These are phyloP conservation scores for Ganoderma leucocontextum DNA, from an alignment of 1,284 basidiomycete genomes.

Conservation along the genomic window DNA sequence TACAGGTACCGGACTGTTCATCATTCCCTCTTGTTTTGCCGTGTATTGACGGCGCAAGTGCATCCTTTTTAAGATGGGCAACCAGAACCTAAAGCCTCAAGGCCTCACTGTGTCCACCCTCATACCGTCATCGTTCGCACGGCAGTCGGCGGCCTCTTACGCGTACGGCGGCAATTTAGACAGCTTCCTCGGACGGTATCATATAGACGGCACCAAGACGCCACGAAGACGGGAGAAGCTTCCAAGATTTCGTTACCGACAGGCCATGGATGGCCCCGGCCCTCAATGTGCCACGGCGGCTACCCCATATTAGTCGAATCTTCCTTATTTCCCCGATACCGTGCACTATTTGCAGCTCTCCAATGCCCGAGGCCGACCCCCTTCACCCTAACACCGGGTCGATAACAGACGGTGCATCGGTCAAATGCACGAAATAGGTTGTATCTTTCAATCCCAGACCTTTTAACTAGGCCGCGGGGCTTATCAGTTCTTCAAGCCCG, in stretches of 20 bases:
- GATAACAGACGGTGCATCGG: background rate
- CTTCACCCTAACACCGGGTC: background rate
- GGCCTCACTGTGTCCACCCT: no score
- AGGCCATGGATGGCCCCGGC: background rate
- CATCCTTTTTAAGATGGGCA: background rate
- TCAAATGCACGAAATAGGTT: background rate
- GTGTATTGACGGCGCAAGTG: background rate
- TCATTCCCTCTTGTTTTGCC: background rate
- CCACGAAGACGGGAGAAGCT: background rate
- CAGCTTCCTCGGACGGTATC: background rate
- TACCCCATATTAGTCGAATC: background rate
- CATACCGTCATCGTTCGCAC: no score
- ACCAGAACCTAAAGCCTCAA: background rate
- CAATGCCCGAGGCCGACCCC: background rate
- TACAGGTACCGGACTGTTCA: background rate
- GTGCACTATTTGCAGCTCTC: background rate
- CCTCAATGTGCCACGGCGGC: background rate
- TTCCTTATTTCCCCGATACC: background rate
- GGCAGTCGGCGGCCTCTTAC: background rate
- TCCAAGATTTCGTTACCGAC: background rate
- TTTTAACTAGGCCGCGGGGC: background rate
- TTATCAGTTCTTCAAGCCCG: background rate
- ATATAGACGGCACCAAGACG: background rate
- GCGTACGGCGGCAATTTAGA: background rate
- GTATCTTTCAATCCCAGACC: background rate